Conservation (phyloP, 768 basidiomycete genomes). For the Infundibulicybe gibba region DNA sequence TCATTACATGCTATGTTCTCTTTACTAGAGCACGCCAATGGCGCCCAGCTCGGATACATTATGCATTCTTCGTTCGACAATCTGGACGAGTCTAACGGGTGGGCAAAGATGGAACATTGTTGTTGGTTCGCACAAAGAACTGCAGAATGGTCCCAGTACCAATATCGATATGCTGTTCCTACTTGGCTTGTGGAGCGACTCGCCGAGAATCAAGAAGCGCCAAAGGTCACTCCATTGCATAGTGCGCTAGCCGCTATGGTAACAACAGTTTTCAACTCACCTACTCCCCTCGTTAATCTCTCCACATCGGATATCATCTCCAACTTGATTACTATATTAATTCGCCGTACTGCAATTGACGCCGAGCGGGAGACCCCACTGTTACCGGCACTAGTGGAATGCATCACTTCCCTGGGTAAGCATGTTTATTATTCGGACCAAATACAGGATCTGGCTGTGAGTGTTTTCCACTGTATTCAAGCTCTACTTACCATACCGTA, state of each 20-base stretch:
- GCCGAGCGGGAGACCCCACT: slow-evolving; percentile 50
- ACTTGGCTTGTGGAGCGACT: slow-evolving; percentile 81
- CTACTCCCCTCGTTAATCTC: slow-evolving; percentile 81
- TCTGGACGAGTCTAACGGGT: slow-evolving; percentile 58
- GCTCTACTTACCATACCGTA: slow-evolving; percentile 1
- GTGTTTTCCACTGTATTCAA: slow-evolving; percentile 12
- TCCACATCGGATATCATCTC: slow-evolving; percentile 88
- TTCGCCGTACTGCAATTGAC: slow-evolving; percentile 64
- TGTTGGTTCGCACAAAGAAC: slow-evolving; percentile 78
- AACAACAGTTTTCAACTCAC: slow-evolving; percentile 77
- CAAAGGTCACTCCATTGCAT: slow-evolving; percentile 46
- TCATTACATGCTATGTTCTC: slow-evolving; percentile 68
- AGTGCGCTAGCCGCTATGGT: slow-evolving; percentile 73
- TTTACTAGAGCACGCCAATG: slow-evolving; percentile 73
- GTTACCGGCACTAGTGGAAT: slow-evolving; percentile 65
- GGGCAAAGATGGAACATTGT: slow-evolving; percentile 69
- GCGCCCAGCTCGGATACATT: slow-evolving; percentile 66
- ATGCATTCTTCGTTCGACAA: slow-evolving; percentile 72
- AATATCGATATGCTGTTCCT: slow-evolving; percentile 89
- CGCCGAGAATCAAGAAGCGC: slow-evolving; percentile 54
- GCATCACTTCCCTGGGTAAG: slow-evolving; percentile 80
- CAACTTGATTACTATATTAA: slow-evolving; percentile 68
- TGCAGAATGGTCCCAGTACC: slow-evolving; percentile 89
- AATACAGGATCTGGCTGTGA: slow-evolving; percentile 81
- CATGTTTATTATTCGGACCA: slow-evolving; percentile 97